Conservation (phyloP, 2,329 filamentous ascomycete species). For the Venturia aucupariae region DNA sequence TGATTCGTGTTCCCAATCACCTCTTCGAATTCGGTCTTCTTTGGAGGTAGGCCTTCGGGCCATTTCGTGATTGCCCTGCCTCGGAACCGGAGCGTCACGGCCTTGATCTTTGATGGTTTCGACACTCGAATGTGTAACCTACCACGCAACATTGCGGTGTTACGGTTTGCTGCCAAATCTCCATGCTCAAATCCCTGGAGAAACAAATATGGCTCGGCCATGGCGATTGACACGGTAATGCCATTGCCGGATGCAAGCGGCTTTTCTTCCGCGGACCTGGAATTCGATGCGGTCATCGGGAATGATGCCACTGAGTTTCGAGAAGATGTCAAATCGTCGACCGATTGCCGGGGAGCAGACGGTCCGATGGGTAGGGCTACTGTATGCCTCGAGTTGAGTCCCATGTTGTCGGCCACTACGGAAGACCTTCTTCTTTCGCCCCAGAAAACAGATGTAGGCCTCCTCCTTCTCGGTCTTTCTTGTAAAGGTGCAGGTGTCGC, state of each 20-base stretch:
- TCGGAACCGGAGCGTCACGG: slow-evolving; percentile 75
- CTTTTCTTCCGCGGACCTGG: slow-evolving; percentile 42
- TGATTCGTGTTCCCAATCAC: slow-evolving; percentile 81
- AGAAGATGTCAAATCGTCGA: slow-evolving; percentile 20
- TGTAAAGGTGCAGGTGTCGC: background rate
- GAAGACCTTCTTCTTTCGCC: slow-evolving; percentile 10
- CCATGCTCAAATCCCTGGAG: slow-evolving; percentile 70
- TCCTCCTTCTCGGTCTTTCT: background rate
- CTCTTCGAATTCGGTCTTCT: slow-evolving; percentile 74
- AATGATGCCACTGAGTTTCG: slow-evolving; percentile 5
- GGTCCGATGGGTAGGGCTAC: slow-evolving; percentile 30
- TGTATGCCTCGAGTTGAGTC: slow-evolving; percentile 31
- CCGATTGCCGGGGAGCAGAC: slow-evolving; percentile 26
- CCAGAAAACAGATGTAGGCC: slow-evolving; percentile 10
- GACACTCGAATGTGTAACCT: slow-evolving; percentile 72
- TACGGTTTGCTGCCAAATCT: slow-evolving; percentile 47
- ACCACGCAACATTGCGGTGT: slow-evolving; percentile 76
- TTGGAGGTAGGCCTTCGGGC: slow-evolving; percentile 88
- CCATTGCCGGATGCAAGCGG: slow-evolving; percentile 72
- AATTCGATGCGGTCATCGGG: background rate
- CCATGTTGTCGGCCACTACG: slow-evolving; percentile 24
- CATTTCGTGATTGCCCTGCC: slow-evolving; percentile 86
- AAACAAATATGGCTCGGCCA: slow-evolving; percentile 74
- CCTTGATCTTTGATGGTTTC: slow-evolving; percentile 89
- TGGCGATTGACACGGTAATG: slow-evolving; percentile 60